Base-by-base conservation (phyloP, 2,329 filamentous ascomycete species). In the Colletotrichum camelliae region DNA sequence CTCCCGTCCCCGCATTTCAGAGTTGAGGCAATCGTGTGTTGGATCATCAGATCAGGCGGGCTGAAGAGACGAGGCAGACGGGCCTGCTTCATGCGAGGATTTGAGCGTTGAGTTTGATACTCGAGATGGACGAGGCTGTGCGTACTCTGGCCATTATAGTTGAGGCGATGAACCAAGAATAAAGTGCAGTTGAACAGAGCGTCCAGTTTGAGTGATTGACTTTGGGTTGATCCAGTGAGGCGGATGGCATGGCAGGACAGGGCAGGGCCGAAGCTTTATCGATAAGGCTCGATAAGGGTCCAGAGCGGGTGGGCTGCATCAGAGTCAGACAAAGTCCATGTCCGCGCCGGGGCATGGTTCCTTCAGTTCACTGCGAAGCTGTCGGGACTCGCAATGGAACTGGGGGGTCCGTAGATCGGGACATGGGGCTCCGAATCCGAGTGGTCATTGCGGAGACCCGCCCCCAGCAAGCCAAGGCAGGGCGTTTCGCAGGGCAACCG, bases 401-500 rank as follows among this genome's bases (percentile, higher is more conserved):
- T 68, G 31, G 64, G 74, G 72, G 74, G 70, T 33, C 74, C 70
- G 70, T 31, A 74, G 74, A 76, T 76, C 74, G 58, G 65, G 73
- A 37, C 74, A 74, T 61, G 70, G 74, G 67, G 35, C 48, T 58
- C n/a, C 43, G 35, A 37, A 73, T 29, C 57, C 74, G 70, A 65
- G 64, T 69, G 73, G 70, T 65, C 57, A 65, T n/a, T 43, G 64
- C 37, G 70, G 70, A 29, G n/a, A 62, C 70, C 43, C 24, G 43
- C 57, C 48, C 35, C 58, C 65, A 48, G 62, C 70, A 68, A 61
- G 70, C 70, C 73, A 76, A 75, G 74, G 69, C 57, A 75, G 33
- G 74, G 65, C 58, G 70, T 76, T 76, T 74, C 64, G 65, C 70
- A 69, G 57, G 70, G 70, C 70, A 75, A 75, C 74, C 70, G 70